Base-by-base conservation (phyloP, 441 rosid species). In the Mallotus repandus region DNA sequence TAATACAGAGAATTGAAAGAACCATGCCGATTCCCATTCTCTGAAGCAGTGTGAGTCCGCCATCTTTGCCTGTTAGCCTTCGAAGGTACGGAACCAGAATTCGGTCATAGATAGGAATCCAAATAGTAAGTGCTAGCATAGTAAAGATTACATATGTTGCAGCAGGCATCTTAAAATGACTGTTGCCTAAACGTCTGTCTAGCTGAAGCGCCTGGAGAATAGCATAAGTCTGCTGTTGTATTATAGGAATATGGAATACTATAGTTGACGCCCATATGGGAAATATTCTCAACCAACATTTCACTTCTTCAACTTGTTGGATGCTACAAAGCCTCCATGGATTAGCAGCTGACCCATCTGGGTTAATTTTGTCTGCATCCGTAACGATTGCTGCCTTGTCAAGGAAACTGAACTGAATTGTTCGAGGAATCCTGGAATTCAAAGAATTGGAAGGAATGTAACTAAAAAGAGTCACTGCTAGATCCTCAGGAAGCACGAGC, bases 71-170 rank as follows among this genome's bases (percentile, higher is more conserved):
- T 5, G 84, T 87, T 12, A 82, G 52, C 56, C 53, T 82, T 74
- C 63, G 63, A 46, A 87, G 70, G 52, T 59, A 69, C 0, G 88
- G 88, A 52, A 84, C 85, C 4, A 84, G 25, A 49, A 84, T 69
- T 66, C 84, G 64, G 73, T 84, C 91, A 22, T 87, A 87, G 62
- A 85, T 53, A 5, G 86, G 81, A 68, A 87, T 71, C 84, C 84
- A 87, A 18, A 87, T n/a, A 32, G 83, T 84, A 55, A 87, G 78
- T 21, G 80, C 73, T 38, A 81, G 54, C 86, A 85, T 85, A 46
- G 73, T 35, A 61, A 87, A 82, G 70, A 85, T 82, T 16, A 71
- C 63, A 50, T 72, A 86, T 13, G 90, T 72, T 46, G 84, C 89
- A 0, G 81, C 79, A 0, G 84, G 84, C 2, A 85, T 69, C 62